A percentile compares a stretch with the other conserved stretches of the same genome.
Evolutionary conservation across 2,329 filamentous ascomycete species (phyloP).

Genomic region (Periconia sp.): DNA sequence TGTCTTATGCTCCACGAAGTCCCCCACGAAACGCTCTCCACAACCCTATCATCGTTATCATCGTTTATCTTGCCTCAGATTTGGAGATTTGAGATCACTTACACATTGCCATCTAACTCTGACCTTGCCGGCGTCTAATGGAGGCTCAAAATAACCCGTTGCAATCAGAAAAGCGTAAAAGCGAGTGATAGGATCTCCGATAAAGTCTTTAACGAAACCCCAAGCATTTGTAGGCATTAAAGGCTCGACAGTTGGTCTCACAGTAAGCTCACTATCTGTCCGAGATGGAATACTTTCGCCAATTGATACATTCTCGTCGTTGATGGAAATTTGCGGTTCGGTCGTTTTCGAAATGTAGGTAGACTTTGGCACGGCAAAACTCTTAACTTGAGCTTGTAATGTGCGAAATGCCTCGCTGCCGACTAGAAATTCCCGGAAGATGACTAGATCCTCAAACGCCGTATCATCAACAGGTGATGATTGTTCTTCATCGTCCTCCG

Average conservation of each 20-base stretch:
- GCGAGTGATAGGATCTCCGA: background rate
- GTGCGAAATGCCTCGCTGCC: constrained; percentile 13
- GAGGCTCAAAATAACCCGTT: constrained; percentile 7
- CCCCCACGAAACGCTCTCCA: constrained; percentile 15
- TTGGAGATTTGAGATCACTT: constrained; percentile 4
- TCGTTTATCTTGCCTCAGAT: background rate
- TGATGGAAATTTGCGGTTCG: background rate
- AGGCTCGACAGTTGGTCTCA: too few relatives aligned
- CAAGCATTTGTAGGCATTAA: too few relatives aligned
- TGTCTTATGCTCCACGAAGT: constrained; percentile 13
- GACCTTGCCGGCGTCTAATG: constrained; percentile 1
- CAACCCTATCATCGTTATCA: constrained; percentile 7
- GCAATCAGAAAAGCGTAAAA: constrained; percentile 1
- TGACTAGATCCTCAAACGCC: constrained; percentile 11
- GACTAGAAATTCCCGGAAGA: constrained; percentile 15
- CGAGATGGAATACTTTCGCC: too few relatives aligned
- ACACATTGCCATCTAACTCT: constrained; percentile 25
- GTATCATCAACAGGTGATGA: constrained; percentile 6
- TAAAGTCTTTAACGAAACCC: background rate
- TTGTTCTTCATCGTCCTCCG: constrained; percentile 13
- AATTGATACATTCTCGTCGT: too few relatives aligned
- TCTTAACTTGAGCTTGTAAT: constrained; percentile 9
- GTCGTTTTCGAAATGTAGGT: background rate
- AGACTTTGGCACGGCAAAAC: constrained; percentile 5
- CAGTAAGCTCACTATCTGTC: too few relatives aligned